Conservation (phyloP, 495 filamentous ascomycete species). For the Cudoniella acicularis region DNA sequence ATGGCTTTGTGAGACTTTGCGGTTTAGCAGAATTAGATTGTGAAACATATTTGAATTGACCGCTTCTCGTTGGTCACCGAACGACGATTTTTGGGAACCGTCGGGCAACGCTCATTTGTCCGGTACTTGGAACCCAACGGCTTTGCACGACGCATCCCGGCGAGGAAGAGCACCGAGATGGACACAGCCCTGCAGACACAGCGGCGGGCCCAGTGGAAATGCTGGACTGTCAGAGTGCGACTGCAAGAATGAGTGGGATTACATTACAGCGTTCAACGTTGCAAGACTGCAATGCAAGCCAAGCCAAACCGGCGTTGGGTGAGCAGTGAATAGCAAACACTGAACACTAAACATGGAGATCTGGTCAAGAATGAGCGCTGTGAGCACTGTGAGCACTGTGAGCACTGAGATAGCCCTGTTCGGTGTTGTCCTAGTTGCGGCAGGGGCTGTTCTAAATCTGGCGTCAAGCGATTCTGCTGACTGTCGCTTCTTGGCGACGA, state of each 20-base stretch:
- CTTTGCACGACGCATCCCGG: conserved; percentile 6
- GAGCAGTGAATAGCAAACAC: too few species aligned
- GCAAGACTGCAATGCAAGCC: too few species aligned
- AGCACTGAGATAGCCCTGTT: too few species aligned
- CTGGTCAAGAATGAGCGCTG: too few species aligned
- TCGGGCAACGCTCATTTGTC: conserved; percentile 16
- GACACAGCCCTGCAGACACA: neutral
- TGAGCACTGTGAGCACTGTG: too few species aligned
- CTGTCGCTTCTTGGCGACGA: neutral
- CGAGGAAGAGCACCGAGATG: neutral
- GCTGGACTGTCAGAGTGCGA: too few species aligned
- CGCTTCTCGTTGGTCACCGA: conserved; percentile 3
- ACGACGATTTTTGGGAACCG: neutral
- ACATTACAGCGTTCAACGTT: too few species aligned
- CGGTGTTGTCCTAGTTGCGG: neutral
- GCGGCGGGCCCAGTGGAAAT: too few species aligned
- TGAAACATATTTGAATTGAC: neutral
- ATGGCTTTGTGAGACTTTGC: neutral
- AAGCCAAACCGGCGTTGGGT: too few species aligned
- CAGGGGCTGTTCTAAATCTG: neutral
- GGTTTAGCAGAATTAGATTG: neutral
- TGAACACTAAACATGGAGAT: too few species aligned
- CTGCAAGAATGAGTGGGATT: too few species aligned
- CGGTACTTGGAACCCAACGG: conserved; percentile 20
- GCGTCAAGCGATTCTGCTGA: neutral